phyloP scores from a whole-genome alignment of 2,329 filamentous ascomycete species.

The Aureobasidium zeae region DNA sequence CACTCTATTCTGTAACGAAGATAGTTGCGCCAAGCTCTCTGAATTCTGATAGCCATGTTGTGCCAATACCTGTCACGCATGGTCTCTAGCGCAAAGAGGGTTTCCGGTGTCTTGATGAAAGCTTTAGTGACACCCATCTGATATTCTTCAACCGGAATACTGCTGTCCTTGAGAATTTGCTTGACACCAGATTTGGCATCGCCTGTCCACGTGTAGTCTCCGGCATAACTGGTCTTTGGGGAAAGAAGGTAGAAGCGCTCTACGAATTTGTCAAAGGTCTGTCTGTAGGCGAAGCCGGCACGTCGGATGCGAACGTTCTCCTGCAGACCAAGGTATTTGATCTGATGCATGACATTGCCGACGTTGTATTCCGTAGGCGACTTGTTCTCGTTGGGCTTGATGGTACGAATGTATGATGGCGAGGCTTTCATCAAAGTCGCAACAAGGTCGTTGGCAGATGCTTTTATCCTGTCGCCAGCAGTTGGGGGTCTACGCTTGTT shows the following conservation, averaged over 20 bases:
- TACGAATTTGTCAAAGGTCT: slow-evolving; percentile 96
- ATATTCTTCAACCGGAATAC: slow-evolving; percentile 89
- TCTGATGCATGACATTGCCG: slow-evolving; percentile 89
- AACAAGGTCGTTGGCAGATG: slow-evolving; percentile 88
- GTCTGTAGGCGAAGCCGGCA: slow-evolving; percentile 92
- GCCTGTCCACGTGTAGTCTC: slow-evolving; percentile 93
- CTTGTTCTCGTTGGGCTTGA: slow-evolving; percentile 99
- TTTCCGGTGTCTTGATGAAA: slow-evolving; percentile 97
- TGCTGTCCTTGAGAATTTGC: slow-evolving; percentile 92
- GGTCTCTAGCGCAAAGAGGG: slow-evolving; percentile 88
- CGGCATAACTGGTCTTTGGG: slow-evolving; percentile 88
- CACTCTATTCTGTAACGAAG: slow-evolving; percentile 86
- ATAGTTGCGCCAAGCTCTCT: slow-evolving; percentile 95
- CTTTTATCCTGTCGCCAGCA: slow-evolving; percentile 90
- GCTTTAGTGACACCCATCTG: slow-evolving; percentile 96
- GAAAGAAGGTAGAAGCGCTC: slow-evolving; percentile 94
- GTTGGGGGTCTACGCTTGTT: slow-evolving; percentile 90
- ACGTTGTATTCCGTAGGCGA: slow-evolving; percentile 86
- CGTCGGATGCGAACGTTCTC: slow-evolving; percentile 97
- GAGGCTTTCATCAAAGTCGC: slow-evolving; percentile 94
- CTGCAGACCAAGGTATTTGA: slow-evolving; percentile 98
- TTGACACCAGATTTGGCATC: slow-evolving; percentile 78
- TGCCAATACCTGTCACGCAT: slow-evolving; percentile 99
- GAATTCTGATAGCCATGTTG: slow-evolving; percentile 97
- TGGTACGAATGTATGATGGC: slow-evolving; percentile 95